Evolutionary conservation across 2,329 filamentous ascomycete genomes (phyloP).

Genomic region (Ustulina deusta): DNA sequence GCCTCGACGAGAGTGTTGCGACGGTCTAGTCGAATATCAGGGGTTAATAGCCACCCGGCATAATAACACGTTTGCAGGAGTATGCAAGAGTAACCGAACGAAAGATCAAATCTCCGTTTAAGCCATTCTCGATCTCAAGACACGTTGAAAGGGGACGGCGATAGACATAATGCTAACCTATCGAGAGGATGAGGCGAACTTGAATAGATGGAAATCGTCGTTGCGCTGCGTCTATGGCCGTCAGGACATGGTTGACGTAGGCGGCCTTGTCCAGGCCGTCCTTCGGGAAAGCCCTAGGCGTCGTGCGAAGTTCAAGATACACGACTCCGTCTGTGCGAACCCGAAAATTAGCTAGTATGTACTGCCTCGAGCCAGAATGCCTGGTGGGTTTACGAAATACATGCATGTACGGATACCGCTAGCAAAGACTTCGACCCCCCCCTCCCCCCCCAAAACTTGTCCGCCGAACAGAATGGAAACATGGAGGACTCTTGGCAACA

Average conservation of each 20-base stretch:
- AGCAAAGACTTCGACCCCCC: background rate
- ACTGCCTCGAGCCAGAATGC: background rate
- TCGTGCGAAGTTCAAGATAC: conserved; percentile 87
- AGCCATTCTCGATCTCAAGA: background rate
- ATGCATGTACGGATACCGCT: background rate
- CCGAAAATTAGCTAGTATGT: background rate
- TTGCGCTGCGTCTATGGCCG: conserved; percentile 63
- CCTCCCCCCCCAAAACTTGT: background rate
- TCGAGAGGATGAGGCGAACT: conserved; percentile 75
- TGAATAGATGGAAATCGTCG: conserved; percentile 59
- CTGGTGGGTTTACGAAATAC: no score
- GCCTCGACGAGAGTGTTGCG: conserved; percentile 70
- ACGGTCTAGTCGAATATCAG: conserved; percentile 68
- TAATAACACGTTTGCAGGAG: background rate
- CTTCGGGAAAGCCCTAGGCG: conserved; percentile 72
- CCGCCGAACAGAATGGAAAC: background rate
- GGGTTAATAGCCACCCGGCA: background rate
- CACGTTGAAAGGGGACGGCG: background rate
- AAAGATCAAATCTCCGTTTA: background rate
- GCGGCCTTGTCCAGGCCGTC: conserved; percentile 67
- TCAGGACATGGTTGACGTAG: conserved; percentile 75
- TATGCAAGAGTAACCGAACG: background rate
- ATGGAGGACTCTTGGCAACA: background rate
- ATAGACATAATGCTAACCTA: conserved; percentile 22
- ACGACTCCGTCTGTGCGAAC: conserved; percentile 68